Conservation (phyloP, 805 yeast genomes). For the Zygoascus tannicola region DNA sequence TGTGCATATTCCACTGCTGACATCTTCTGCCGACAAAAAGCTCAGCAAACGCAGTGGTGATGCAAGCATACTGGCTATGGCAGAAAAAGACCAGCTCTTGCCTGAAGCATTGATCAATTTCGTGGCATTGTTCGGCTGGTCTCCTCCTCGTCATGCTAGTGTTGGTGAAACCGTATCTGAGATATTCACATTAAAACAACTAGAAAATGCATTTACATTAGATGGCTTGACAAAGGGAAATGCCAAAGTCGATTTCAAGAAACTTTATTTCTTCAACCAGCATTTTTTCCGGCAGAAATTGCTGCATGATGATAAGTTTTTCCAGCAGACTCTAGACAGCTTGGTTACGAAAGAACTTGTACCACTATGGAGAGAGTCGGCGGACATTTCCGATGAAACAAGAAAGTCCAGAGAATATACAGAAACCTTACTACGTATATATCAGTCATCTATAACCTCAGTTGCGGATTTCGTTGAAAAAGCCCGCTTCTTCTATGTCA, state of each 20-base stretch:
- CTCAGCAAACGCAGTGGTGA: constrained; percentile 82
- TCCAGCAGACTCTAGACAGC: not conserved
- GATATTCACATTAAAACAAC: constrained; percentile 31
- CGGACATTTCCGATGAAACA: constrained; percentile 9
- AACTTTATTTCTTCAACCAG: constrained; percentile 70
- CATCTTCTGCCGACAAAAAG: constrained; percentile 52
- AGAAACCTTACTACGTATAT: constrained; percentile 29
- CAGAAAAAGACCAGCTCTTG: constrained; percentile 48
- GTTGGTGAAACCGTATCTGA: constrained; percentile 23
- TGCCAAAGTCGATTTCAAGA: constrained; percentile 78
- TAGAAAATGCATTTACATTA: constrained; percentile 49
- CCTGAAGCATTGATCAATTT: constrained; percentile 87
- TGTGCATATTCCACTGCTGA: constrained; percentile 83
- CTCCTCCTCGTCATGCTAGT: constrained; percentile 45
- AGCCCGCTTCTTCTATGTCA: constrained; percentile 34
- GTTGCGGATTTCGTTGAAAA: constrained; percentile 42
- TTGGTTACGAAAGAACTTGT: not conserved
- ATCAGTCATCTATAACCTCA: constrained; percentile 44
- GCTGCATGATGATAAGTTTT: not conserved
- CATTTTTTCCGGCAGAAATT: constrained; percentile 39
- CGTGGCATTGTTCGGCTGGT: constrained; percentile 90
- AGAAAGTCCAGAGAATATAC: constrained; percentile 26
- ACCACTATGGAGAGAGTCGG: not conserved
- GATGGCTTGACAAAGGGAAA: constrained; percentile 83
- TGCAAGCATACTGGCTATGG: constrained; percentile 54